These are phyloP conservation scores for Pichia sp. DNA, from an alignment of 1,139 yeast species.

Conservation along the genomic window DNA sequence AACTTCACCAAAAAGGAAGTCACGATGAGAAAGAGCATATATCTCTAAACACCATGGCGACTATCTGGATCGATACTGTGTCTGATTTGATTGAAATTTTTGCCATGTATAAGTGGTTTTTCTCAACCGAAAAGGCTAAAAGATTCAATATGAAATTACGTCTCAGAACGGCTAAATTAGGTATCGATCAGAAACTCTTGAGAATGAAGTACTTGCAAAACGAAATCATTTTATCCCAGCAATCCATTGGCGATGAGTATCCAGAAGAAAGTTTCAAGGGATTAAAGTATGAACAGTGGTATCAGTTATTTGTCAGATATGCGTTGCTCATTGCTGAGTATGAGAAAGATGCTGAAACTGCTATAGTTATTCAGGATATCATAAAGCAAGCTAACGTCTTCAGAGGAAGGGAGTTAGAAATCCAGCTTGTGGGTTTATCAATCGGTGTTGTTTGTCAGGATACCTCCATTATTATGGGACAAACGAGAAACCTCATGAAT, in stretches of 20 bases:
- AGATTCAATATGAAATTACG: constrained; percentile 64
- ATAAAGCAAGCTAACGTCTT: constrained; percentile 77
- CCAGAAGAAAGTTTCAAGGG: constrained; percentile 63
- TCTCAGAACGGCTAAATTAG: constrained; percentile 52
- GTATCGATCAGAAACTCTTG: constrained; percentile 65
- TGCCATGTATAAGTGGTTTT: constrained; percentile 67
- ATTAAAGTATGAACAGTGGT: constrained; percentile 73
- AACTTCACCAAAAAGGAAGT: constrained; percentile 43
- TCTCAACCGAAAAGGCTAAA: constrained; percentile 66
- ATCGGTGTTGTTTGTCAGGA: constrained; percentile 54
- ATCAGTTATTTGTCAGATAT: constrained; percentile 71
- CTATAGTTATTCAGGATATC: constrained; percentile 60
- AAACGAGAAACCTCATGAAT: constrained; percentile 56
- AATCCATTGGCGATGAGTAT: constrained; percentile 30
- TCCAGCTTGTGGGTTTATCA: constrained; percentile 59
- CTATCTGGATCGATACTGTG: constrained; percentile 81
- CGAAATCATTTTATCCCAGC: constrained; percentile 44
- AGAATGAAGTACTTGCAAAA: constrained; percentile 60
- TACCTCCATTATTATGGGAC: constrained; percentile 44
- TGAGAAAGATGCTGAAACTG: constrained; percentile 57
- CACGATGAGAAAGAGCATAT: constrained; percentile 2
- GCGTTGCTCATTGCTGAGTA: constrained; percentile 58
- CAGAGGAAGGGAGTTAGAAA: constrained; percentile 42
- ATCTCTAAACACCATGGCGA: constrained; percentile 42
- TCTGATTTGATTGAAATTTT: constrained; percentile 79